phyloP scores from a whole-genome alignment of 2,329 filamentous ascomycete genomes.

The Simplicillium aogashimaense region DNA sequence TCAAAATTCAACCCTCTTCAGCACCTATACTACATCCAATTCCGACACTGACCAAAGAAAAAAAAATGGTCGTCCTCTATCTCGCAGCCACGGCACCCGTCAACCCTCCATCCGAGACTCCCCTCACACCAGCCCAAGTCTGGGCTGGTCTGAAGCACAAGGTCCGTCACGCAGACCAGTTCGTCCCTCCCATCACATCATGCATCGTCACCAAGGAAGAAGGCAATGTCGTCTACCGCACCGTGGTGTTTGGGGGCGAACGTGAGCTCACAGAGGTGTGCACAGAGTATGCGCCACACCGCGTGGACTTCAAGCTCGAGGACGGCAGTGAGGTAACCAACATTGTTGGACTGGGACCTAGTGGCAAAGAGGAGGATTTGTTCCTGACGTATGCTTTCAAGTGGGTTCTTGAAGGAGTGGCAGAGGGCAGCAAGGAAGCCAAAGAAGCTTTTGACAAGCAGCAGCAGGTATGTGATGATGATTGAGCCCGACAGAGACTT shows the following conservation, averaged over 20 bases:
- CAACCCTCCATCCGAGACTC: conserved; percentile 14
- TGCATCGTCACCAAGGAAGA: conserved; percentile 7
- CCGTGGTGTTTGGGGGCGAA: conserved; percentile 12
- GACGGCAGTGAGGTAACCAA: conserved; percentile 21
- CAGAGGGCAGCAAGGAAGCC: conserved; percentile 11
- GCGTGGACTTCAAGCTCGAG: conserved; percentile 19
- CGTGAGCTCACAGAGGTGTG: conserved; percentile 17
- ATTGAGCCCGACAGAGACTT: not conserved
- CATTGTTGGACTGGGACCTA: conserved; percentile 15
- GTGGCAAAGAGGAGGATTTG: conserved; percentile 11
- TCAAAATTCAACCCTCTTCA: too few species aligned
- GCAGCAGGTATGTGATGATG: conserved; percentile 12
- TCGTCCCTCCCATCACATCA: conserved; percentile 14
- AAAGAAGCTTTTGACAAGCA: conserved; percentile 10
- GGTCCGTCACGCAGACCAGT: conserved; percentile 16
- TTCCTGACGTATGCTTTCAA: conserved; percentile 23
- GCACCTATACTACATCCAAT: too few species aligned
- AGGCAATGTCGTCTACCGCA: conserved; percentile 9
- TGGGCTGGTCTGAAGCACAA: conserved; percentile 19
- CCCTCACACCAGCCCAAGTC: conserved; percentile 14
- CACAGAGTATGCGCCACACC: conserved; percentile 15
- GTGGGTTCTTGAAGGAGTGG: conserved; percentile 14
- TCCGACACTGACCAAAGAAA: too few species aligned
- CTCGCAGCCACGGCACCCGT: conserved; percentile 18
- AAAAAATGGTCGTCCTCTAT: conserved; percentile 3